Base-by-base conservation (phyloP, 2,329 filamentous ascomycete species). In the Capronia epimyces region DNA sequence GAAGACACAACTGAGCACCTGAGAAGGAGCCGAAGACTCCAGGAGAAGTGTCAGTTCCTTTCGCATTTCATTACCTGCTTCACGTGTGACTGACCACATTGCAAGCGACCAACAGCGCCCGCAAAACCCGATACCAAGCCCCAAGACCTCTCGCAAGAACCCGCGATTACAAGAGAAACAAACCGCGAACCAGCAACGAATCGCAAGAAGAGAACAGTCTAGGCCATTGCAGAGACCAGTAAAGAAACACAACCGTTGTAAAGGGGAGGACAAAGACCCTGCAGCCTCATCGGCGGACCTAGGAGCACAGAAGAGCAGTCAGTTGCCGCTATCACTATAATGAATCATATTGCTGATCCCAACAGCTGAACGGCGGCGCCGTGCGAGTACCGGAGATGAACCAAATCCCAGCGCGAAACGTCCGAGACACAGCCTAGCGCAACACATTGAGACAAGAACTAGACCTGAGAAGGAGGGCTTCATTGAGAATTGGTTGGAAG, bases 401-500 rank as follows among this genome's bases (percentile, higher is more conserved):
- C 24, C 46, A 13, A 29, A 44, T 20, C 40, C 31, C 20, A 6
- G 20, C 12, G 43, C 48, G 32, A 52, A 52, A 29, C 45, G 37
- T 48, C 44, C 41, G 37, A 34, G 45, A 50, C 40, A 13, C 10
- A 8, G 8, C 3, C 22, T 27, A 3, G 40, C 40, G 10, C 22
- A 34, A 32, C 20, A 22, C 31, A 42, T 22, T 20, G 42, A 49
- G 39, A 15, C 42, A 18, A 36, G 40, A 46, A 46, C 16, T 4
- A 40, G 3, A 36, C 40, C 25, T 34, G 39, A 49, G 16, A 55
- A 51, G 43, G 34, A 51, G 20, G 27, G 20, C 42, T 47, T 44
- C 39, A 48, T 55, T 25, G 44, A 55, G 40, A 15, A 46, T 21
- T 55, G 52, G 52, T 21, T 55, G 20, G 44, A 52, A 13, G 31